Percentiles rank a stretch among this genome's conserved stretches.
These are phyloP conservation scores for Lactifluus echinatus DNA, from an alignment of 768 basidiomycete genomes.

Conservation along the genomic window DNA sequence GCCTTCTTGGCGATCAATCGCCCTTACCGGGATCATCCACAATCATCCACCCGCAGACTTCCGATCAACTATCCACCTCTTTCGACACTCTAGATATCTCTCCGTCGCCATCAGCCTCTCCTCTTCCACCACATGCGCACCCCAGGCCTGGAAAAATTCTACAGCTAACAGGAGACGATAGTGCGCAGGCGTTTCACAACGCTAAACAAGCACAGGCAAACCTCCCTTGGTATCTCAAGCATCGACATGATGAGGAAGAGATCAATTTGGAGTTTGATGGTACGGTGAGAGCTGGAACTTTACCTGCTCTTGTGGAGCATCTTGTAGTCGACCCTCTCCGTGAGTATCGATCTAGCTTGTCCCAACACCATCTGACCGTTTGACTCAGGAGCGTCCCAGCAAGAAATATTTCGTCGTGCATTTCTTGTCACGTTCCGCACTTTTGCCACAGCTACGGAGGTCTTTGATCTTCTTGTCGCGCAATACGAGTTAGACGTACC, in stretches of 20 bases:
- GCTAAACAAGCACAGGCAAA: constrained; percentile 30
- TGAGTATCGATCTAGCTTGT: constrained; percentile 30
- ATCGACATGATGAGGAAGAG: constrained; percentile 46
- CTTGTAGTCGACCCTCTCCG: constrained; percentile 55
- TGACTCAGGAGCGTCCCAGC: constrained; percentile 21
- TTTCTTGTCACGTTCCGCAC: constrained; percentile 82
- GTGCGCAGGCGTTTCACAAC: constrained; percentile 35
- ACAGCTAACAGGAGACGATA: constrained; percentile 35
- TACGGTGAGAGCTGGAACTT: constrained; percentile 55
- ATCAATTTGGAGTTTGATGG: constrained; percentile 60
- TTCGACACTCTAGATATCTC: background rate
- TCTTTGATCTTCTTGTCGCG: constrained; percentile 62
- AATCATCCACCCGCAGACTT: constrained; percentile 6
- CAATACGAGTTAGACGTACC: constrained; percentile 50
- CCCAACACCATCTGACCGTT: background rate
- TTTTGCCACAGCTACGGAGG: constrained; percentile 57
- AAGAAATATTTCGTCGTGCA: constrained; percentile 39
- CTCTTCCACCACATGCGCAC: background rate
- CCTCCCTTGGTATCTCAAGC: constrained; percentile 53
- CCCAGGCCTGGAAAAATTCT: constrained; percentile 30
- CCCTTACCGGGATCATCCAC: constrained; percentile 11
- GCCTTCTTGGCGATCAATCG: constrained; percentile 10
- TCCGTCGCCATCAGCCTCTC: background rate
- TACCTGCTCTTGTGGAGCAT: constrained; percentile 63
- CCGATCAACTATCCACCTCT: background rate